Percentiles rank a stretch among this genome's conserved stretches.
Evolutionary conservation across 768 basidiomycete genomes (phyloP).

Genomic region (Lyophyllum decastes): DNA sequence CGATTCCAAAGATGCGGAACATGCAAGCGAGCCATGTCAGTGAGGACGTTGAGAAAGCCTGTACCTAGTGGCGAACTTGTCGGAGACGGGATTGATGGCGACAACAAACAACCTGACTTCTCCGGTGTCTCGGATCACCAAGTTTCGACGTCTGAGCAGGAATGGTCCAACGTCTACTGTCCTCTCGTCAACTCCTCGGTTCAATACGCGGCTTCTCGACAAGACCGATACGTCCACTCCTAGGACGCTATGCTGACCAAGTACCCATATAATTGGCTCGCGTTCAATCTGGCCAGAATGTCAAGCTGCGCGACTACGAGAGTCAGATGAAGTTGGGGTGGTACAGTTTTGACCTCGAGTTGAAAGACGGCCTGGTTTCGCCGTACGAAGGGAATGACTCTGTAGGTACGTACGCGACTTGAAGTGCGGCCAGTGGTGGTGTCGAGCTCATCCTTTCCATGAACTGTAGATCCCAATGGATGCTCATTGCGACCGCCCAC

Average conservation of each 20-base stretch:
- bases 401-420: neutral
- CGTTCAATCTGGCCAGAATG: neutral
- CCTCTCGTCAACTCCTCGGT: neutral
- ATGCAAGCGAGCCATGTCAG: too few species aligned
- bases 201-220: neutral
- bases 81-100: too few species aligned
- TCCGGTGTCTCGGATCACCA: too few species aligned
- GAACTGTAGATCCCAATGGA: neutral
- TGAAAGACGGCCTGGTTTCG: neutral
- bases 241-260: neutral
- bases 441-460: too few species aligned
- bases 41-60: too few species aligned
- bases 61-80: too few species aligned
- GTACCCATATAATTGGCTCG: neutral
- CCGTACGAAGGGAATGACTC: neutral
- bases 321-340: neutral
- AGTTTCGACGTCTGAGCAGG: too few species aligned
- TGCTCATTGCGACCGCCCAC: neutral
- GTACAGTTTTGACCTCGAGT: neutral
- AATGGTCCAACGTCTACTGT: neutral
- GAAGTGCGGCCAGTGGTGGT: too few species aligned
- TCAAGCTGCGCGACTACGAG: neutral
- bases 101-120: too few species aligned
- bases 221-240: neutral
- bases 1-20: too few species aligned